Conservation (phyloP, 148 eudicot species). For the Chenopodium album region DNA sequence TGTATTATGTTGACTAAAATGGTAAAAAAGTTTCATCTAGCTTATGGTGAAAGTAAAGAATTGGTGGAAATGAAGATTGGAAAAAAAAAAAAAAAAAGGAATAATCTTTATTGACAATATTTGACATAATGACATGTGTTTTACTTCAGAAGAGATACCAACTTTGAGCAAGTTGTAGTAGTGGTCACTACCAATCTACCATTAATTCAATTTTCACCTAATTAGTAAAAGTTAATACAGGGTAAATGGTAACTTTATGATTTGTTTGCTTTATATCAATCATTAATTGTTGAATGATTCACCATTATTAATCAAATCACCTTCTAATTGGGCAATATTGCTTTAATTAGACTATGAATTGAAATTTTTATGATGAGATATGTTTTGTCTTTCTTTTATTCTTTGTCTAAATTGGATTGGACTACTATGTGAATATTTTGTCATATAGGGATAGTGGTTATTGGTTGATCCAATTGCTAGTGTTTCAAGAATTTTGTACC, state of each 20-base stretch:
- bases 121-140: background rate
- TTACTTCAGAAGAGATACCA: background rate
- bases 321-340: background rate
- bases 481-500: background rate
- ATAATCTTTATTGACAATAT: background rate
- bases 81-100: background rate
- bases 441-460: background rate
- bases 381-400: background rate
- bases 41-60: constrained; percentile 4
- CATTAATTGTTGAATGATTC: background rate
- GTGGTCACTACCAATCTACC: background rate
- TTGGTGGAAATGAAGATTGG: background rate
- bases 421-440: background rate
- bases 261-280: background rate
- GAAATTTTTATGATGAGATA: no score
- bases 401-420: background rate
- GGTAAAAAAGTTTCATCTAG: background rate
- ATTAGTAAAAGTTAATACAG: background rate
- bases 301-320: background rate
- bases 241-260: background rate
- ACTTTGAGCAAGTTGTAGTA: background rate
- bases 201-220: background rate
- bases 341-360: background rate
- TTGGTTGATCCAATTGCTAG: background rate
- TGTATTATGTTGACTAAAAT: background rate